These are phyloP conservation scores for Xenoacremonium recifei DNA, from an alignment of 2,329 filamentous ascomycete genomes.

Conservation along the genomic window DNA sequence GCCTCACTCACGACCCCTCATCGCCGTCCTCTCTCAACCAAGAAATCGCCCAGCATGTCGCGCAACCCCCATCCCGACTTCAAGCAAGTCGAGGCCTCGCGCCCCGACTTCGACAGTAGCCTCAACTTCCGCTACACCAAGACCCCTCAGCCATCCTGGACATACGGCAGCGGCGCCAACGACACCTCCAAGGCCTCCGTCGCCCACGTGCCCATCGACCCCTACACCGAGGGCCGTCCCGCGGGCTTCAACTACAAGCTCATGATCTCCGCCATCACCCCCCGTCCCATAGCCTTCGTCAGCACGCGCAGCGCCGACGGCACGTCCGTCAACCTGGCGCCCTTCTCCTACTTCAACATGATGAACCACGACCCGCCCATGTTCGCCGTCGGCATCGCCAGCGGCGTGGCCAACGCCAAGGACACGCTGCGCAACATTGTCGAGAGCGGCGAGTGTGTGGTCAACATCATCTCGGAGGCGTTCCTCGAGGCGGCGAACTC, in stretches of 20 bases:
- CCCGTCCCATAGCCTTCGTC: conserved; percentile 73
- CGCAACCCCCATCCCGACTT: conserved; percentile 68
- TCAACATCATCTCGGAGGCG: conserved; percentile 85
- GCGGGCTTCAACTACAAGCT: conserved; percentile 84
- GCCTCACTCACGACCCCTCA: no score
- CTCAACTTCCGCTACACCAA: conserved; percentile 57
- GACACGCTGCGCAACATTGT: conserved; percentile 75
- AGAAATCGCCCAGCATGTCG: no score
- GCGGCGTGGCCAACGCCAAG: conserved; percentile 57
- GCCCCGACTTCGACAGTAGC: conserved; percentile 56
- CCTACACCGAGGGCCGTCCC: conserved; percentile 68
- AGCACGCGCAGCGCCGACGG: conserved; percentile 61
- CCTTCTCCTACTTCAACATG: conserved; percentile 84
- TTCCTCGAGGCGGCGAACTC: conserved; percentile 87
- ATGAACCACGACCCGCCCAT: conserved; percentile 84
- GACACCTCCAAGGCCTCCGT: conserved; percentile 24
- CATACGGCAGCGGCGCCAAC: conserved; percentile 65
- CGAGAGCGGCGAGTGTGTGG: conserved; percentile 71
- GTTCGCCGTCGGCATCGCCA: conserved; percentile 62
- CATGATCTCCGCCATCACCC: conserved; percentile 78
- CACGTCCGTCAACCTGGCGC: conserved; percentile 68
- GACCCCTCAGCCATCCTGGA: conserved; percentile 65
- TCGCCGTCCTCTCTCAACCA: no score
- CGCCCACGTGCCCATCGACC: conserved; percentile 78
- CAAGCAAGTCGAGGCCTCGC: conserved; percentile 65